Evolutionary conservation across 225 moss, liverwort and hornwort genomes (phyloP).

Genomic region (Polytrichum formosum): DNA sequence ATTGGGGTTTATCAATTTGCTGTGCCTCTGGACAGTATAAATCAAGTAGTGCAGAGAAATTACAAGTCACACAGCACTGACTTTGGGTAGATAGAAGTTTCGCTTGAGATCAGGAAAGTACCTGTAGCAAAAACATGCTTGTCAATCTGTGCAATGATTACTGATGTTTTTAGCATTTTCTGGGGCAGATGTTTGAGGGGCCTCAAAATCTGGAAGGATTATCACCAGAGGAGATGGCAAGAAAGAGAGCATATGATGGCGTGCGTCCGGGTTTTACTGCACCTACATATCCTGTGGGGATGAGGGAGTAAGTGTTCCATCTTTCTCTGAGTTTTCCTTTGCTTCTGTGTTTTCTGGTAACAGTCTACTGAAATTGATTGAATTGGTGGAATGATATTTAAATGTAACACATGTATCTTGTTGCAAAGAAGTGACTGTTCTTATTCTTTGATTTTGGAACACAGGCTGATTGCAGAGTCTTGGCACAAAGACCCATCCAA

Average conservation of each 20-base stretch:
- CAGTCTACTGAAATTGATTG: no score
- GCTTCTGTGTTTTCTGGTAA: not conserved
- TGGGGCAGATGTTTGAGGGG: conserved; percentile 46
- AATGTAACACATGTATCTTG: not conserved
- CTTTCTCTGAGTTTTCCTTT: no score
- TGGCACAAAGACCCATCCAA: conserved; percentile 37
- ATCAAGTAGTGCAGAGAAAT: no score
- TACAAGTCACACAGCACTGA: not conserved
- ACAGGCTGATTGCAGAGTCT: conserved; percentile 42
- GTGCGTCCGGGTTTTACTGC: conserved; percentile 29
- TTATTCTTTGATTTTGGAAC: not conserved
- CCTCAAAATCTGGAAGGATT: conserved; percentile 19
- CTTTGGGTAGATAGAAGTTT: not conserved
- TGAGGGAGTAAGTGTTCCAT: conserved; percentile 42
- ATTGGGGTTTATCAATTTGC: not conserved
- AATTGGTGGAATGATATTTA: not conserved
- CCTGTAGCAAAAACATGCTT: not conserved
- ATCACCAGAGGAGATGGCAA: conserved; percentile 34
- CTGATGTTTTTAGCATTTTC: not conserved
- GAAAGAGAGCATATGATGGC: conserved; percentile 38
- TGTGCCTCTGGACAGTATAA: no score
- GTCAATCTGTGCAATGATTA: not conserved
- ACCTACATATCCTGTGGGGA: conserved; percentile 28
- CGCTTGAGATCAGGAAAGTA: not conserved
- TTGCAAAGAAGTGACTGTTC: not conserved